Conservation (phyloP, 179 eudicot genomes). For the Spinacia oleracea region DNA sequence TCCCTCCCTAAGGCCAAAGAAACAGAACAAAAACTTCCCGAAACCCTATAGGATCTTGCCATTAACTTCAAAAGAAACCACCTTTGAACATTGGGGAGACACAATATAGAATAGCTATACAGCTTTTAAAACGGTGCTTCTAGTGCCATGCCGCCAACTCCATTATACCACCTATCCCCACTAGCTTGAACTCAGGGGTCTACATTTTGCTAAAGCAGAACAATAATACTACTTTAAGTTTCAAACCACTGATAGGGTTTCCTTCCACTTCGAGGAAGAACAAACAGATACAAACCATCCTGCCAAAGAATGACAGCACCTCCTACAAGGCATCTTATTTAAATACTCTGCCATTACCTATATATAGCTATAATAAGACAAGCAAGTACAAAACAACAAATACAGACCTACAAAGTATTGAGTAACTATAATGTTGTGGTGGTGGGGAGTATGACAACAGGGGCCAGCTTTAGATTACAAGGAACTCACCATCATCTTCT, state of each 20-base stretch:
- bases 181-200: not conserved
- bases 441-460: too few species aligned
- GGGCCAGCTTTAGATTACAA: not conserved
- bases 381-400: not conserved
- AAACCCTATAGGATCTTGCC: not conserved
- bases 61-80: not conserved
- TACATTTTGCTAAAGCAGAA: not conserved
- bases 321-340: too few species aligned
- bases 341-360: not conserved
- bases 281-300: not conserved
- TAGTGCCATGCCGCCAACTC: not conserved
- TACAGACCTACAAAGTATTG: not conserved
- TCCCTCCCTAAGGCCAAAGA: too few species aligned
- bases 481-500: conserved; percentile 75
- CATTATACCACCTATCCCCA: not conserved
- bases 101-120: not conserved
- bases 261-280: not conserved
- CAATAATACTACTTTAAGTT: not conserved
- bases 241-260: not conserved
- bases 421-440: not conserved
- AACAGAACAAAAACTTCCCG: not conserved
- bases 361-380: not conserved
- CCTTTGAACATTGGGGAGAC: not conserved
- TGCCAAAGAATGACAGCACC: too few species aligned
- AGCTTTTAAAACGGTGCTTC: not conserved